Evolutionary conservation across 83 land plant species (phyloP).

Genomic region (Larix sibirica): DNA sequence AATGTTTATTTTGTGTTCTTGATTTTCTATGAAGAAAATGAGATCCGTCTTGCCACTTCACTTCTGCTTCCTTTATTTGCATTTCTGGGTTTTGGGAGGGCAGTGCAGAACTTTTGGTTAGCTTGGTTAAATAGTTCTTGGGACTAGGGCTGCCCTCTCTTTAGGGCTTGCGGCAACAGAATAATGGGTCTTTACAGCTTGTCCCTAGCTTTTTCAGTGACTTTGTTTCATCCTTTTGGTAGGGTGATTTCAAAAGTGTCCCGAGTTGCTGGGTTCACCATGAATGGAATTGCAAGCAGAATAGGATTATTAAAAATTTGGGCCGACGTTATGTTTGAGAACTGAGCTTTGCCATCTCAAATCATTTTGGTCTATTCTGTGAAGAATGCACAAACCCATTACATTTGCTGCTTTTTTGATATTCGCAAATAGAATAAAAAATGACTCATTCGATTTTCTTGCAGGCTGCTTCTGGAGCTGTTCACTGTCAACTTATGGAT

Average conservation of each 20-base stretch:
- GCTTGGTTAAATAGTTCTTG: too few relatives aligned
- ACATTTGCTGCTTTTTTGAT: neutral
- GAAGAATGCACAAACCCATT: neutral
- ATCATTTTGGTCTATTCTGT: neutral
- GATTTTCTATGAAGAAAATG: neutral
- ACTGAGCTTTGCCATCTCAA: neutral
- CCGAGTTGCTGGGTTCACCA: too few relatives aligned
- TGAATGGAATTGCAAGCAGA: too few relatives aligned
- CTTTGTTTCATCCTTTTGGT: too few relatives aligned
- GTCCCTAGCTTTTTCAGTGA: too few relatives aligned
- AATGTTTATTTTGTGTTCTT: neutral
- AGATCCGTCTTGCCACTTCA: neutral
- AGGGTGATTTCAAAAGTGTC: too few relatives aligned
- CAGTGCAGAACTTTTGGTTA: neutral
- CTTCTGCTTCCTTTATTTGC: neutral
- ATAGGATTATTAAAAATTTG: too few relatives aligned
- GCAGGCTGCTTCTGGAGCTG: conserved; percentile 72
- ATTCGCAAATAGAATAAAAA: neutral
- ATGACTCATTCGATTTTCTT: neutral
- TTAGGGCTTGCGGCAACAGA: too few relatives aligned
- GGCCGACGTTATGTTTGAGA: neutral
- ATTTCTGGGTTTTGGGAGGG: neutral
- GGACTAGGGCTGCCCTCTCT: too few relatives aligned
- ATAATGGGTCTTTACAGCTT: too few relatives aligned
- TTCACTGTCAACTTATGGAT: conserved; percentile 64